These are phyloP conservation scores for Circinella minor DNA, from an alignment of 371 early-diverging fungal species.

Conservation along the genomic window DNA sequence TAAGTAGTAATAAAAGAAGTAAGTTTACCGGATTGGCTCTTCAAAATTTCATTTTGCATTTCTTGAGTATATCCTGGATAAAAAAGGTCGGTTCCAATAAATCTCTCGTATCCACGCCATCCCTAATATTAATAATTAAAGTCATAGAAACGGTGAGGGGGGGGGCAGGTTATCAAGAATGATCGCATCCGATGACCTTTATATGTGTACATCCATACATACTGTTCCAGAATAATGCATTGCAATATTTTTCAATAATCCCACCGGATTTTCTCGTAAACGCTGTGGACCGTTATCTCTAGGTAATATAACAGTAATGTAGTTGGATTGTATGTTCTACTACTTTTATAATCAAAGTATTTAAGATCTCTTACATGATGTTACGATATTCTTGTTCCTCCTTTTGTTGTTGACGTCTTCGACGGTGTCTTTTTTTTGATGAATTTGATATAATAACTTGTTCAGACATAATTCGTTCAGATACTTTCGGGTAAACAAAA, in stretches of 20 bases:
- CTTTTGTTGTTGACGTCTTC: neutral
- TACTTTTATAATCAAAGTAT: no score
- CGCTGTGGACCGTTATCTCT: constrained; percentile 64
- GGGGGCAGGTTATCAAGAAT: neutral
- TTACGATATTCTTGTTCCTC: constrained; percentile 11
- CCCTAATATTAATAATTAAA: constrained; percentile 45
- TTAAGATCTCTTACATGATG: constrained; percentile 10
- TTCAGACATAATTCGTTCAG: no score
- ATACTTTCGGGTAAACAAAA: no score
- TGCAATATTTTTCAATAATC: constrained; percentile 68
- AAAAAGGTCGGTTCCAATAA: constrained; percentile 77
- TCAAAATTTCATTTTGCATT: constrained; percentile 62
- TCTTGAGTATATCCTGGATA: constrained; percentile 68
- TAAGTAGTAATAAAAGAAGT: neutral
- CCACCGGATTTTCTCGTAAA: constrained; percentile 74
- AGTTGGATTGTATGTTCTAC: neutral
- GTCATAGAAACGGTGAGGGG: neutral
- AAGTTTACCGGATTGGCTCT: constrained; percentile 48
- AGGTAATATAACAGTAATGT: neutral
- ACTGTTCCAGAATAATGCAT: constrained; percentile 73
- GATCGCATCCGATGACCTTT: neutral
- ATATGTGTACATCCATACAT: constrained; percentile 20
- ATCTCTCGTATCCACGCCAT: constrained; percentile 80
- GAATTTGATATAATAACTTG: no score
- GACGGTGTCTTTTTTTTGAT: neutral